These are phyloP conservation scores for Rosa persica DNA, from an alignment of 306 rosid genomes.

Conservation along the genomic window DNA sequence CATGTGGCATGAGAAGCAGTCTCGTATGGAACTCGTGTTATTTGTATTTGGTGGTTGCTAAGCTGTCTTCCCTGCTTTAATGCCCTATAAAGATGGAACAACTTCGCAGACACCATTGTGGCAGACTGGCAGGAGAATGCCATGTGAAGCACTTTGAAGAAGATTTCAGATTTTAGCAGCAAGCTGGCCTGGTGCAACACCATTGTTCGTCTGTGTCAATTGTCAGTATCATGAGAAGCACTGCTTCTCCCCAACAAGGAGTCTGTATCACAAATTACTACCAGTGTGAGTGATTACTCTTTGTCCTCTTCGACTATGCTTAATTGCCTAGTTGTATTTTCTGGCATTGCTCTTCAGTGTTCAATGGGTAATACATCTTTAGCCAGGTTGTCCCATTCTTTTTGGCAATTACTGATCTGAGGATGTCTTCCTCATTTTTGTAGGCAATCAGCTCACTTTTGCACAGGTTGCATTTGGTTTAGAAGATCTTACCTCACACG, in stretches of 20 bases:
- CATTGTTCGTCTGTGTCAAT: background rate
- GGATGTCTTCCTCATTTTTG: slow-evolving; percentile 1
- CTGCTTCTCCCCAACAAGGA: background rate
- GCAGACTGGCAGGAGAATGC: slow-evolving; percentile 4
- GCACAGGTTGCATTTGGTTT: slow-evolving; percentile 2
- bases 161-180: background rate
- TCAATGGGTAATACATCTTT: background rate
- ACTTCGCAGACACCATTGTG: background rate
- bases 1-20: background rate
- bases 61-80: background rate
- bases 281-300: slow-evolving; percentile 1
- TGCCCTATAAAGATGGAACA: background rate
- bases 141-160: background rate
- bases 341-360: background rate
- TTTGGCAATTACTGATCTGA: background rate
- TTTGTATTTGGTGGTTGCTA: background rate
- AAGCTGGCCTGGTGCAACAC: background rate
- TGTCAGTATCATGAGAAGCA: background rate
- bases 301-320: background rate
- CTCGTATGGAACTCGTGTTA: background rate
- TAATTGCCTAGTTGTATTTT: background rate
- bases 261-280: background rate
- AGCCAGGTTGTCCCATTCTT: background rate
- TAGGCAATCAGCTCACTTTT: slow-evolving; percentile 2
- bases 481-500: background rate